These are phyloP conservation scores for Hydrangea macrophylla DNA, from an alignment of 148 eudicot species.

Conservation along the genomic window DNA sequence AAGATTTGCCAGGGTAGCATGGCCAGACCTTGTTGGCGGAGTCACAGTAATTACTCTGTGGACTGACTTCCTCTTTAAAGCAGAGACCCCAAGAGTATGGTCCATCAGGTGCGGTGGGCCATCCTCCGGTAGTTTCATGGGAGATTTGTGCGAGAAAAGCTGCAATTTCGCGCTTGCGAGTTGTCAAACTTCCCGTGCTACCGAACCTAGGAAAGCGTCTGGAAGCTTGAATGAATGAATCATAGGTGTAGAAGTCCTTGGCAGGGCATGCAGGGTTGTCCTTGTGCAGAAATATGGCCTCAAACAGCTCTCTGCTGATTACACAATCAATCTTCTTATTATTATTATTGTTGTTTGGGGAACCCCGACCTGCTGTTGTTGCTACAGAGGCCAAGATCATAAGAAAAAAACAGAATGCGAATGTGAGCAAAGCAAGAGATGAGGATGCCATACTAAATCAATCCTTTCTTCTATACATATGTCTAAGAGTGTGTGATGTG, in stretches of 20 bases:
- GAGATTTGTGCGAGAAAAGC: slow-evolving; percentile 36
- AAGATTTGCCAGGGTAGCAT: slow-evolving; percentile 28
- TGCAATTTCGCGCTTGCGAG: slow-evolving; percentile 24
- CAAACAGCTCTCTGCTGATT: slow-evolving; percentile 11
- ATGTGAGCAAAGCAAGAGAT: too few species aligned
- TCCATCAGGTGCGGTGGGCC: slow-evolving; percentile 31
- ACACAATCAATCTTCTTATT: too few species aligned
- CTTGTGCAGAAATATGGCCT: slow-evolving; percentile 21
- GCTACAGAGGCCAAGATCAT: too few species aligned
- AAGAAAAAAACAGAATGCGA: too few species aligned
- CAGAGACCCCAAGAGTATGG: slow-evolving; percentile 34
- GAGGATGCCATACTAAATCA: too few species aligned
- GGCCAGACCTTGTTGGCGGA: slow-evolving; percentile 26
- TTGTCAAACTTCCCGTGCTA: slow-evolving; percentile 5
- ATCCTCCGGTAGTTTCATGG: slow-evolving; percentile 35
- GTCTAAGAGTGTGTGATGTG: too few species aligned
- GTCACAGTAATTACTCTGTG: slow-evolving; percentile 21
- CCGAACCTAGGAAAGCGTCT: slow-evolving; percentile 24
- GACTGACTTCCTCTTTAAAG: slow-evolving; percentile 23
- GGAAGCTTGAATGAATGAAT: slow-evolving; percentile 24
- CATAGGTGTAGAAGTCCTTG: slow-evolving; percentile 22
- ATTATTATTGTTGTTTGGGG: too few species aligned
- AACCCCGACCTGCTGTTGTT: too few species aligned
- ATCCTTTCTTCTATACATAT: too few species aligned
- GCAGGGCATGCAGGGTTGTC: slow-evolving; percentile 28